Evolutionary conservation across 306 rosid species (phyloP), one percentile per base, ranked within the genome.

Genomic region (Trifolium fragiferum): DNA sequence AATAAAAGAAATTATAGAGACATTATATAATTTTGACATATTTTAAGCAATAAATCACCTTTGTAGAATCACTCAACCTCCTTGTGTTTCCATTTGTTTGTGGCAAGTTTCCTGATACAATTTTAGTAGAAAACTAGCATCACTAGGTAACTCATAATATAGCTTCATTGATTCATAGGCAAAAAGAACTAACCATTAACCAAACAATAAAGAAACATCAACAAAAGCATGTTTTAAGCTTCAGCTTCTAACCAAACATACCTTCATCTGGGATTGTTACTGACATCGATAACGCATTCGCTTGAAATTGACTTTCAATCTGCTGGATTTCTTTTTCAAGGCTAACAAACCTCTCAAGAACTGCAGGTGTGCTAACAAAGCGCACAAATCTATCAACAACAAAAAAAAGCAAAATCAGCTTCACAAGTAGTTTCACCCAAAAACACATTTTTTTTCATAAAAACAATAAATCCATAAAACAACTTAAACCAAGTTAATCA

Each of bases 341-440:
- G 78, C 67, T 83, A 54, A 83, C 85, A 81, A 89, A 89, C 75
- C 93, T 87, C 89, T 89, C 93, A 74, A 89, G 55, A 83, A 87
- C 68, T 3, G 87, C 89, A 15, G 91, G 93, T 35, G 93, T 86
- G 88, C 93, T 83, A 64, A 89, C 91, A 43, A 86, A 89, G n/a
- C 91, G 80, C 67, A 89, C 93, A 83, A 89, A 87, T 78, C 93
- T 89, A 78, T 41, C 10, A 7, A 66, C 10, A 7, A 66, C 7
- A 38, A 38, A 14, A 60, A 20, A 21, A 0, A 59, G 18, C 10
- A 5, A 59, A 65, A 20, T 66, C 71, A 66, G 55, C 38, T 66
- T 21, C 20, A 43, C 18, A 20, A 21, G 21, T 21, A 63, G 14
- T 63, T 16, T 35, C 4, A 64, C 4, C 50, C 32, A 38, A 37